A percentile compares a stretch with the other conserved stretches of the same genome.
These are phyloP conservation scores for Xylaria curta DNA, from an alignment of 495 filamentous ascomycete genomes.

Conservation along the genomic window DNA sequence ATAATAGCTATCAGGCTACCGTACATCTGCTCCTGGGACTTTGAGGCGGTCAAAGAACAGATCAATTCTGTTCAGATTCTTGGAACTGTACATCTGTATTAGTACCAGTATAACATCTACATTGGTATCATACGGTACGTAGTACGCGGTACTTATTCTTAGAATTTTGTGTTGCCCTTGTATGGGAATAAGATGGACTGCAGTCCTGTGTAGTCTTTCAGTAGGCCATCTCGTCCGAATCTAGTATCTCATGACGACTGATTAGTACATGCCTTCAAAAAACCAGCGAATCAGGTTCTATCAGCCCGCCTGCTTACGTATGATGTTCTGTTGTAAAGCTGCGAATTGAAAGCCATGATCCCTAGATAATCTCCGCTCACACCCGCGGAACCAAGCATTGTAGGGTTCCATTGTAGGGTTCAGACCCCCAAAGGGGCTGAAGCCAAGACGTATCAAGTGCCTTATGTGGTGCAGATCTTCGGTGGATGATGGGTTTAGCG, in stretches of 20 bases:
- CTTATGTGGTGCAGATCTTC: constrained; percentile 16
- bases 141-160: neutral
- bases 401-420: neutral
- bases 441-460: constrained; percentile 6
- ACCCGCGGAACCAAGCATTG: neutral
- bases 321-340: neutral
- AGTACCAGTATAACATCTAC: neutral
- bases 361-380: neutral
- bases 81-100: neutral
- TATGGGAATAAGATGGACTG: neutral
- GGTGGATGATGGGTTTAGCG: constrained; percentile 5
- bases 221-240: neutral
- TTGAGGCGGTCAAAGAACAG: neutral
- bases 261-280: neutral
- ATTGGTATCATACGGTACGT: neutral
- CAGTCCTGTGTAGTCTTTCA: neutral
- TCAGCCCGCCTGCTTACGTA: neutral
- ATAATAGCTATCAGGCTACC: neutral
- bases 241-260: neutral
- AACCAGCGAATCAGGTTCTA: neutral
- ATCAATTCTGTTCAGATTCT: neutral
- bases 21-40: neutral
- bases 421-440: neutral
- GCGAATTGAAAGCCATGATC: neutral
- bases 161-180: neutral